Evolutionary conservation across 371 early-diverging fungal genomes (phyloP).

Genomic region (Apophysomyces ossiformis): DNA sequence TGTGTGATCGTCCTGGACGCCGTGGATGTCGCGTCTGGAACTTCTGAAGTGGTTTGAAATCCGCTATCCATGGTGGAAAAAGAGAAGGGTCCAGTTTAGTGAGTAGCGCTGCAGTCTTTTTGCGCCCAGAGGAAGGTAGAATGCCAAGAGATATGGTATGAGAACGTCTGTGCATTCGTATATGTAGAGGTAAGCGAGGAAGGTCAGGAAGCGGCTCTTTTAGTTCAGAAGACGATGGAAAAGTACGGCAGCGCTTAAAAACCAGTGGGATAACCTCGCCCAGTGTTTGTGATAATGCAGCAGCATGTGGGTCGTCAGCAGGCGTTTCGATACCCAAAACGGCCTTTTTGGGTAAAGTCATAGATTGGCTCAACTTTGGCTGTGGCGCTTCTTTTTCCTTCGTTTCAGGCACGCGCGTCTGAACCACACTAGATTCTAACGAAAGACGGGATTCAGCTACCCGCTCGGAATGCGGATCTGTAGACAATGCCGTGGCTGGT

Average conservation of each 20-base stretch:
- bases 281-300: neutral
- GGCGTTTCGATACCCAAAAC: neutral
- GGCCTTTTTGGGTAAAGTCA: neutral
- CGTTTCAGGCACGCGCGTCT: neutral
- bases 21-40: neutral
- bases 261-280: neutral
- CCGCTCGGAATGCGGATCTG: too few species aligned
- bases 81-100: neutral
- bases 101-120: neutral
- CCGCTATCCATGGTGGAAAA: neutral
- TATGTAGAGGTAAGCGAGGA: neutral
- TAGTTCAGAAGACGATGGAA: neutral
- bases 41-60: neutral
- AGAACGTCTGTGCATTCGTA: neutral
- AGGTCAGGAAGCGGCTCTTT: slow-evolving; percentile 1
- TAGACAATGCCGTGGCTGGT: too few species aligned
- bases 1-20: neutral
- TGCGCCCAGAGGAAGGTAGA: slow-evolving; percentile 1
- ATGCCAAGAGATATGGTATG: neutral
- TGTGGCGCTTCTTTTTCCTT: neutral
- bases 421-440: neutral
- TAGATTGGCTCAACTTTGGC: neutral
- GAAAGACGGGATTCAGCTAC: neutral
- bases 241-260: slow-evolving; percentile 5
- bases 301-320: slow-evolving; percentile 2